Base-by-base conservation (phyloP, 164 flowering plant species). In the Aristolochia contorta region DNA sequence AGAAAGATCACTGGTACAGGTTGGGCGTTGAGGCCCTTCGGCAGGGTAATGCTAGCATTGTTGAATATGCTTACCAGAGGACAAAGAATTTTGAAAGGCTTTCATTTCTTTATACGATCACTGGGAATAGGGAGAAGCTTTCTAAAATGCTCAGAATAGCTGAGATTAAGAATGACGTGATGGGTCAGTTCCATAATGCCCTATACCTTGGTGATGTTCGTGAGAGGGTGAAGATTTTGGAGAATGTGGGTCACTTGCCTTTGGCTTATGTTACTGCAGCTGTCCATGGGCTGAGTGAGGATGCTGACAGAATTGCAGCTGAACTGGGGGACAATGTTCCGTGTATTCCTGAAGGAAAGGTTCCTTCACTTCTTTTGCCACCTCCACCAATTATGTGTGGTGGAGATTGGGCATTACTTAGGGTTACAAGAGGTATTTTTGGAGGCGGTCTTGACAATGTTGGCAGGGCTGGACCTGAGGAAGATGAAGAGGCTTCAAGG, bases 101-200 rank as follows among this genome's bases (percentile, higher is more conserved):
- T 16, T 87, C 96, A 12, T 90, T 90, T 56, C 83, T 87, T 24
- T 90, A 90, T 71, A 84, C 87, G 25, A 78, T 91, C n/a, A 91
- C 90, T 15, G 97, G 97, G 8, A 89, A 91, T 59, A 56, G 74
- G 54, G 94, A 83, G 1, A 91, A 91, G 69, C 70, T 91, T 50
- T 82, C 96, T 49, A 91, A 91, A 63, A 89, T 91, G 97, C 71
- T 90, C 75, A 87, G 79, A 61, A 87, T 90, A 65, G 96, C 91
- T 12, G 96, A 91, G 71, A 83, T 86, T 0, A 86, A 85, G 76
- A 83, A 87, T 73, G 97, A 90, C 63, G 84, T 86, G 16, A 91
- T 91, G 97, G 96, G 97, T 53, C 96, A 87, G 63, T 91, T 87
- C 65, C 97, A 91, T 47, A 85, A 91, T 75, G 84, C 96, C 12